Evolutionary conservation across 495 filamentous ascomycete genomes (phyloP), one percentile per base, ranked within the genome.

Genomic region (Tetracladium marchalianum): DNA sequence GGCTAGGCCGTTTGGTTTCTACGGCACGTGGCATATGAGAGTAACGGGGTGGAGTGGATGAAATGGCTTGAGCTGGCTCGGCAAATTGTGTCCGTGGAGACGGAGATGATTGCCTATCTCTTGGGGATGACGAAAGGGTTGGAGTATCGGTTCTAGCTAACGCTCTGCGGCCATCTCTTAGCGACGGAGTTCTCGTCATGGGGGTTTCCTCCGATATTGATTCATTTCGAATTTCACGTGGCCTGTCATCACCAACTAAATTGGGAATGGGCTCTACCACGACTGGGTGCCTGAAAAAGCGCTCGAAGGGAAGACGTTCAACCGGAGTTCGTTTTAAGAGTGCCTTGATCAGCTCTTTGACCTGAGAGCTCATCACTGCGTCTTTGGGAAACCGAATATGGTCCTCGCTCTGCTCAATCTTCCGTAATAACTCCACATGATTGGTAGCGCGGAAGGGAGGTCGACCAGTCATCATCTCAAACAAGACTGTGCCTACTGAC

Each of bases 401-500:
- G 55, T 95, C 92, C 34, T 90, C 82, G 10, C 78, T 76, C 41
- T 80, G 81, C 58, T 97, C 90, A 47, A 98, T 98, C 65, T 79
- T 90, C 42, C 87, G 80, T 4, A 97, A 75, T 5, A 98, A 70
- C 51, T 97, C 92, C 16, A 98, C 88, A 57, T 98, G 92, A 56
- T 98, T 98, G 17, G 76, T 75, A 1, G 92, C 92, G 41, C 87
- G 77, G 64, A 96, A 98, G 0, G 92, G 92, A 8, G 92, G 89
- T 57, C 76, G 84, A 43, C 89, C 92, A 2, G 81, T 81, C 36
- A 93, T 79, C 88, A 97, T 95, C 70, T 98, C 92, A 61, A 83
- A 92, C 16, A 93, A 65, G 8, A 98, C 92, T 5, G 93, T 95
- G 31, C 92, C 92, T 33, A 95, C 85, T 16, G 92, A 98, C 92